Evolutionary conservation across 225 moss, liverwort and hornwort species (phyloP).

Genomic region (Pseudisothecium myosuroides): DNA sequence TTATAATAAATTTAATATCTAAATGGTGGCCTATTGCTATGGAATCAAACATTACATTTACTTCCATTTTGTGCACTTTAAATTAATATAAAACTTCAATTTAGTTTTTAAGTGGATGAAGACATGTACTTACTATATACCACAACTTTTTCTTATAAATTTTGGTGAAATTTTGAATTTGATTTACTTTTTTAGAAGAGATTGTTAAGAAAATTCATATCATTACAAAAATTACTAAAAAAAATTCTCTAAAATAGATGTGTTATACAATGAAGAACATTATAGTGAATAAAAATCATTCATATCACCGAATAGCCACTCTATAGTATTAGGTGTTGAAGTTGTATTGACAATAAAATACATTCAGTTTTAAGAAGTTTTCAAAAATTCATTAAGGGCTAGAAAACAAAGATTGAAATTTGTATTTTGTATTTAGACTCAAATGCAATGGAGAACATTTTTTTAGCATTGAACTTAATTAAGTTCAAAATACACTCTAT

Average conservation of each 20-base stretch:
- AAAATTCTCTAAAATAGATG: neutral
- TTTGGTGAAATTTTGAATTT: neutral
- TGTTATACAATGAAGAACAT: too few species aligned
- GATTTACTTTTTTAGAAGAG: accelerated
- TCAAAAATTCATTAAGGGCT: accelerated
- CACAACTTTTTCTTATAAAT: too few species aligned
- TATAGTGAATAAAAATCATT: neutral
- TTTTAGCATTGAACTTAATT: neutral
- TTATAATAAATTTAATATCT: neutral
- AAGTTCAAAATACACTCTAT: accelerated
- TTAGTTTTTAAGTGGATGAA: neutral
- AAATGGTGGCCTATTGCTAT: neutral
- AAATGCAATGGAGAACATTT: neutral
- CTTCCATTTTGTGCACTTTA: neutral
- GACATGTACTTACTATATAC: too few species aligned
- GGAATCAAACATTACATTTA: neutral
- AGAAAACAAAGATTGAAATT: neutral
- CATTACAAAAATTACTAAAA: too few species aligned
- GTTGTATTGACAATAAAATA: neutral
- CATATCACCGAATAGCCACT: too few species aligned
- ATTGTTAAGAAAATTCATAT: neutral
- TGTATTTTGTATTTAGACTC: neutral
- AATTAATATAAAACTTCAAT: neutral
- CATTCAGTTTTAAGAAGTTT: too few species aligned
- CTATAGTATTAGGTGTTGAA: neutral